Evolutionary conservation across 768 basidiomycete species (phyloP).

Genomic region (Cystobasidium tubakii): DNA sequence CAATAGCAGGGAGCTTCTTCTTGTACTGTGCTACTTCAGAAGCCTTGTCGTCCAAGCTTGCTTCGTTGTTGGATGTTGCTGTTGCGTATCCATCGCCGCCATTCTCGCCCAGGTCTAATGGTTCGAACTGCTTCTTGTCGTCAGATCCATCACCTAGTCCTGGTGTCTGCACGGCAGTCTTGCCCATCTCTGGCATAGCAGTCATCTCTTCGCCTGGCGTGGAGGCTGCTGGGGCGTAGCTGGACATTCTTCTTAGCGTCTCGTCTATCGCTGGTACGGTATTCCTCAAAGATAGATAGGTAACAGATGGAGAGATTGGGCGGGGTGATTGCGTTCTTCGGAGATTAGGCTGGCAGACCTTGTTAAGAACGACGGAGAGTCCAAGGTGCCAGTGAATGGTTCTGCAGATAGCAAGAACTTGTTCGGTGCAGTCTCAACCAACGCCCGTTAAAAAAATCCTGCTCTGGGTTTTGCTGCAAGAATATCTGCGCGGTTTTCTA

Average conservation of each 20-base stretch:
- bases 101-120: background rate
- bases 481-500: too few relatives aligned
- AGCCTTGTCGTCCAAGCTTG: background rate
- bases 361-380: conserved; percentile 30
- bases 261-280: background rate
- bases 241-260: background rate
- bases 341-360: conserved; percentile 10
- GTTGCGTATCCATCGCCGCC: background rate
- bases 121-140: conserved; percentile 11
- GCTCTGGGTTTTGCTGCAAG: too few relatives aligned
- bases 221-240: conserved; percentile 1
- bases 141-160: background rate
- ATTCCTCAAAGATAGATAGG: background rate
- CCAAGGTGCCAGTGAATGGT: conserved; percentile 21
- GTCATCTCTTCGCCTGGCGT: conserved; percentile 25
- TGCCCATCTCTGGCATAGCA: conserved; percentile 2
- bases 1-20: conserved; percentile 19
- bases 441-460: background rate
- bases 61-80: background rate
- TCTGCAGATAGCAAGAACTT: background rate
- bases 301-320: background rate
- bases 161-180: background rate
- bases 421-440: background rate
- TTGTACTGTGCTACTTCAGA: background rate
- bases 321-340: conserved; percentile 31